Evolutionary conservation across 257 asterid genomes (phyloP).

Genomic region (Haberlea rhodopensis): DNA sequence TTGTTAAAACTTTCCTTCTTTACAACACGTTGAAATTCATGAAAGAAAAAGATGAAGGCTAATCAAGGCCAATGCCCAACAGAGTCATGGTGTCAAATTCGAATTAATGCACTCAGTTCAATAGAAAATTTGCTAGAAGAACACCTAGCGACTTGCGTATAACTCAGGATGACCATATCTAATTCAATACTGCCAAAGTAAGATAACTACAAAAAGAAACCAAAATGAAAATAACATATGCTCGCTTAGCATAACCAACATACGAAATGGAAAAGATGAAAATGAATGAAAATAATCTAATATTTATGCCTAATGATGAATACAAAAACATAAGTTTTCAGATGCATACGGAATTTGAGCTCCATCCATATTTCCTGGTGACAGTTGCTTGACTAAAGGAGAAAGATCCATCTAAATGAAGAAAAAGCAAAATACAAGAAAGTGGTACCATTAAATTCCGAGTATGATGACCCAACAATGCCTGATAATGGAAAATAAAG

Average conservation of each 20-base stretch:
- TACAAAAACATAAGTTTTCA: constrained; percentile 12
- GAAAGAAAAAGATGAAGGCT: neutral
- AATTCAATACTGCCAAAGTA: constrained; percentile 14
- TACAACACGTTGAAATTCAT: neutral
- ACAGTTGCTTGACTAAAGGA: constrained; percentile 81
- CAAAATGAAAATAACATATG: constrained; percentile 1
- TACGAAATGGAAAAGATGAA: constrained; percentile 10
- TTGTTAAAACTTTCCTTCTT: constrained; percentile 7
- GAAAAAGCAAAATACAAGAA: constrained; percentile 23
- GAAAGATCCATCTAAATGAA: constrained; percentile 72
- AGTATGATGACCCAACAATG: neutral
- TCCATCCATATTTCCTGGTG: constrained; percentile 45
- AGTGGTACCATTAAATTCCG: constrained; percentile 16
- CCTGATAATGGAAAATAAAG: constrained; percentile 22
- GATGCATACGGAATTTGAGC: constrained; percentile 78
- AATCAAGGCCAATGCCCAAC: constrained; percentile 3
- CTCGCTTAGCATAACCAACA: constrained; percentile 20
- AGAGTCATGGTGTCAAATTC: neutral
- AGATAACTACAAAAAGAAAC: neutral
- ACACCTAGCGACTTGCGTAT: neutral
- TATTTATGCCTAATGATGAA: constrained; percentile 8
- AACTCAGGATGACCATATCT: neutral
- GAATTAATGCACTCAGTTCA: neutral
- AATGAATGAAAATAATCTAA: constrained; percentile 1
- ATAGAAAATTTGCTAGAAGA: neutral